Base-by-base conservation (phyloP, 2,329 filamentous ascomycete genomes). In the Aschersonia sp. region DNA sequence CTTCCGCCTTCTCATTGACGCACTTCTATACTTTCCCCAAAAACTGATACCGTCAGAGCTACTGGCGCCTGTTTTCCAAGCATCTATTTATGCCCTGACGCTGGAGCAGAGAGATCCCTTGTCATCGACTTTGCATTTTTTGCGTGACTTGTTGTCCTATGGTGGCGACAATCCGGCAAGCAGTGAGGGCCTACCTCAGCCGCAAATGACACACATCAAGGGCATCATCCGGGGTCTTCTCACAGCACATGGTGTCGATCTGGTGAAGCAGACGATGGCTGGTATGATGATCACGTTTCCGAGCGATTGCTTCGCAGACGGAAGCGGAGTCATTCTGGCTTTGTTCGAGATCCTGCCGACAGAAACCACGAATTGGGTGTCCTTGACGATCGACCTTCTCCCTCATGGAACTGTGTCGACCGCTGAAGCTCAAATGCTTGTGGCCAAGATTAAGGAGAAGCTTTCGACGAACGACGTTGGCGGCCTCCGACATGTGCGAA, bases 251-350 rank as follows among this genome's bases (percentile, higher is more conserved):
- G 89, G 92, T 40, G 82, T 88, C 58, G 70, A 80, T 48, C 72
- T 98, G 31, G 82, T 92, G 5, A 91, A 95, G 65, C 85, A 89
- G 53, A 82, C 94, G 50, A 75, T 98, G 69, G 92, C 89, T 1
- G 92, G 92, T 51, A 94, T 98, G 89, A 97, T 98, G 91, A 96
- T 96, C 63, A 94, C 85, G 0, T 98, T 98, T 68, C 94, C 92
- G 0, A 80, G 86, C 43, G 92, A 97, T 63, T 96, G 89, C 67
- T 94, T 97, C 60, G 83, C 89, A 0, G 92, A 98, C 61, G 89
- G 89, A 12, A 95, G 88, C 45, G 89, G 89, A 4, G 87, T 95
- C n/a, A 69, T 98, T 47, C 78, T 98, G 51, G 82, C 84, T 3
- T 73, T 97, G 53, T 95, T 98, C 61, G 84, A 95, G 62, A 70